A percentile compares a stretch with the other conserved stretches of the same genome.
Evolutionary conservation across 2,329 filamentous ascomycete species (phyloP).

Genomic region (Purpureocillium takamizusanense): DNA sequence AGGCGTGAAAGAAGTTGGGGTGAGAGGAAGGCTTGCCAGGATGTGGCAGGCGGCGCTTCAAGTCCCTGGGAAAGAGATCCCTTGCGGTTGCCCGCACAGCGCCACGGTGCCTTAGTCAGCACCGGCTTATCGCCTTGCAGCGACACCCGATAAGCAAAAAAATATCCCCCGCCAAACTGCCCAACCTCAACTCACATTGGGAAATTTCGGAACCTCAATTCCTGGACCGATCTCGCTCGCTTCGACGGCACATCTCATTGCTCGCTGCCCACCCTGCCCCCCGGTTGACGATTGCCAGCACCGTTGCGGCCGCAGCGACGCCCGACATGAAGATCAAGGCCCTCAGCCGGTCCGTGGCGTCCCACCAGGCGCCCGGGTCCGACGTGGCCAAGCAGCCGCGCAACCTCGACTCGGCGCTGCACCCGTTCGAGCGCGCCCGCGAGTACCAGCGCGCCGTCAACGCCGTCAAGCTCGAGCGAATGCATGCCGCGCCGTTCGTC

Average conservation of each 20-base stretch:
- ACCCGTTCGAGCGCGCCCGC: slow-evolving; percentile 83
- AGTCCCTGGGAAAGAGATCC: too few species aligned
- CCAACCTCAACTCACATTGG: neutral
- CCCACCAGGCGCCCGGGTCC: slow-evolving; percentile 58
- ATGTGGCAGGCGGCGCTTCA: too few species aligned
- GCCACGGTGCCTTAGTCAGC: slow-evolving; percentile 7
- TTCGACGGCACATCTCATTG: too few species aligned
- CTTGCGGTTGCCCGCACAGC: too few species aligned
- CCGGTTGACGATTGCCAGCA: too few species aligned
- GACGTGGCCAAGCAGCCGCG: slow-evolving; percentile 56
- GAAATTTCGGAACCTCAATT: slow-evolving; percentile 2
- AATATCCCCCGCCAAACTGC: slow-evolving; percentile 14
- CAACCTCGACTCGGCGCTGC: slow-evolving; percentile 74
- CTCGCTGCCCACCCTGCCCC: too few species aligned
- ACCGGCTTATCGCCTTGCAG: slow-evolving; percentile 17
- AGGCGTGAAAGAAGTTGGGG: too few species aligned
- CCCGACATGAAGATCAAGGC: slow-evolving; percentile 51
- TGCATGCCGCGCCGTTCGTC: slow-evolving; percentile 71
- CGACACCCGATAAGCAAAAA: slow-evolving; percentile 20
- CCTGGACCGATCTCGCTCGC: neutral
- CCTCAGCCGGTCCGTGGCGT: slow-evolving; percentile 54
- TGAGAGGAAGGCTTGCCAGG: too few species aligned
- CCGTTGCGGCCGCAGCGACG: neutral
- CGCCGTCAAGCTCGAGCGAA: slow-evolving; percentile 86
- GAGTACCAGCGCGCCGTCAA: slow-evolving; percentile 55